Base-by-base conservation (phyloP, 163 green algal species). In the Trebouxiophyceae sp. region DNA sequence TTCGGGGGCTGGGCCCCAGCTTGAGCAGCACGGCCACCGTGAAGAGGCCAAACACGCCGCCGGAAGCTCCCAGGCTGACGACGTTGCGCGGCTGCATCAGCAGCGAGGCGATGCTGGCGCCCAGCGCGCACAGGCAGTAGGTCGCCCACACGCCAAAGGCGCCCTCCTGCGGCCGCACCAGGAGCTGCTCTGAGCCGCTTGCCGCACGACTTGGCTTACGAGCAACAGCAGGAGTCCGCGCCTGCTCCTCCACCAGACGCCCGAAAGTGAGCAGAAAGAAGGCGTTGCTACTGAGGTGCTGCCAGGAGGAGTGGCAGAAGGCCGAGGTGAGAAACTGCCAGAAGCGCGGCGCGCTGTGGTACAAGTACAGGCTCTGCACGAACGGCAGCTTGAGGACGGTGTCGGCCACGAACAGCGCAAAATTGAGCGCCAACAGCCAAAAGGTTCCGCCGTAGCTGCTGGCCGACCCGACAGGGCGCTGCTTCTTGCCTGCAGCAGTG, bases 181-280 rank as follows among this genome's bases (percentile, higher is more conserved):
- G 58, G 33, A 12, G 19, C 12, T 50, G 19, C 39, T 50, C 12
- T n/a, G 19, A 16, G 19, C 39, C 12, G 12, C 12, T 12, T 50
- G 19, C 39, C 39, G 12, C 39, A 16, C 12, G 12, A 50, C 39
- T 50, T 50, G 12, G 39, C 39, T 50, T 50, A n/a, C 12, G 45
- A 54, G 45, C 57, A 62, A 3, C 7, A 33, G 28, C 32, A 44
- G 5, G 7, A 57, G 12, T 50, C 19, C 39, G 12, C 19, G 39
- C 39, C 39, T 60, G 76, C 62, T 45, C 57, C 63, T 61, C 62
- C 32, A 67, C 69, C 63, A 81, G 80, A 2, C 75, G 59, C 4
- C 91, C 92, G 72, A 98, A 98, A 1, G 96, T 76, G 47, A 91
- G 88, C 30, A 98, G 80, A 54, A 92, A 82, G 73, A 98, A 98